Evolutionary conservation across 2,329 filamentous ascomycete species (phyloP).

Genomic region (Colletotrichum tropicicola): DNA sequence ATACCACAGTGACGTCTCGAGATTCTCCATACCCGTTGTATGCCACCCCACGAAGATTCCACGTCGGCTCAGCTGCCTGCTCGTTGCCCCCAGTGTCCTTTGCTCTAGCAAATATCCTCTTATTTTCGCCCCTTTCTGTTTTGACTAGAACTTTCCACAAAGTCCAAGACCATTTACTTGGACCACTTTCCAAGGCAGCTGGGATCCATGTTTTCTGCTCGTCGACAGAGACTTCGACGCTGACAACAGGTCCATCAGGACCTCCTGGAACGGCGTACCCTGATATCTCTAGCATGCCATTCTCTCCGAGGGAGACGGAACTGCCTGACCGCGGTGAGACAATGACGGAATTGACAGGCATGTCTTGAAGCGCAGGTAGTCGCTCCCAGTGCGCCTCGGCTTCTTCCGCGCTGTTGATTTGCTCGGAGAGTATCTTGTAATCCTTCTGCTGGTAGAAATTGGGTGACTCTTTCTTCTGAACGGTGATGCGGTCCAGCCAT

Average conservation of each 20-base stretch:
- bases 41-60: not conserved
- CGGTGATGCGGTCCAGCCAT: not conserved
- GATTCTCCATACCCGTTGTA: not conserved
- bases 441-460: not conserved
- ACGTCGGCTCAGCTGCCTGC: not conserved
- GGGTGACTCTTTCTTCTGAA: not conserved
- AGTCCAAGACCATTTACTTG: not conserved
- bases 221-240: not conserved
- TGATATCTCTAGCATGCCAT: not conserved
- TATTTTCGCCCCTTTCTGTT: not conserved
- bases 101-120: not conserved
- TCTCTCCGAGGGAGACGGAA: not conserved
- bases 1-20: not conserved
- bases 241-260: not conserved
- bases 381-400: not conserved
- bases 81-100: not conserved
- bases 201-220: not conserved
- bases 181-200: not conserved
- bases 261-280: not conserved
- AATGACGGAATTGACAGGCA: not conserved
- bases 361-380: not conserved
- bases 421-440: not conserved
- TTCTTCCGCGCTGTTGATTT: not conserved
- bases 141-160: not conserved
- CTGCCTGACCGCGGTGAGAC: not conserved